Evolutionary conservation across 176 grass and related monocot genomes (phyloP).

Genomic region (Cenchrus americanus): DNA sequence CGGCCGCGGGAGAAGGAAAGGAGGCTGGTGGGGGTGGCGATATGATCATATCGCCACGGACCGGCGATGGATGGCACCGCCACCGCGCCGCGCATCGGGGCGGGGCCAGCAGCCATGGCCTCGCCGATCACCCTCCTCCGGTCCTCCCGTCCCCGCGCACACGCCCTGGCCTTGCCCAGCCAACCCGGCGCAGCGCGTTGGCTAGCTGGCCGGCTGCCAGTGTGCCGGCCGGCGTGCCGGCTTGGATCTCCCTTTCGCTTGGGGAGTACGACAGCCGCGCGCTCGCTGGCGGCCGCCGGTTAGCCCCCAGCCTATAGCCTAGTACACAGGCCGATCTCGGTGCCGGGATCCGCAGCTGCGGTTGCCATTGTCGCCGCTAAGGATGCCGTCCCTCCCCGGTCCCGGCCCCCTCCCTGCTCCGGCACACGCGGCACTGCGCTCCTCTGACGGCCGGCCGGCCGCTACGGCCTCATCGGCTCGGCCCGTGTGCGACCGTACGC

Average conservation of each 20-base stretch:
- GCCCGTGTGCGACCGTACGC: neutral
- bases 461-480: neutral
- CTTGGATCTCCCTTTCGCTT: constrained; percentile 34
- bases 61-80: neutral
- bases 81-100: neutral
- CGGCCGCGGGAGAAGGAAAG: neutral
- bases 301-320: neutral
- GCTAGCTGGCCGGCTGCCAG: too few species aligned
- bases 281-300: neutral
- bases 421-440: neutral
- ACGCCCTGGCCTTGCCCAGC: neutral
- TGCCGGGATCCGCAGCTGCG: neutral
- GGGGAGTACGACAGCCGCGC: constrained; percentile 30
- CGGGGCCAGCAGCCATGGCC: neutral
- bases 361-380: neutral
- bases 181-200: neutral
- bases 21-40: neutral
- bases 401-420: constrained; percentile 10
- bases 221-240: neutral
- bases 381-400: neutral
- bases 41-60: constrained; percentile 33
- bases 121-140: neutral
- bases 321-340: neutral
- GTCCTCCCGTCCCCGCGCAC: neutral
- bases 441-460: neutral